A percentile compares a stretch with the other conserved stretches of the same genome.
These are phyloP conservation scores for Populus hybrid DNA, from an alignment of 441 rosid genomes.

Conservation along the genomic window DNA sequence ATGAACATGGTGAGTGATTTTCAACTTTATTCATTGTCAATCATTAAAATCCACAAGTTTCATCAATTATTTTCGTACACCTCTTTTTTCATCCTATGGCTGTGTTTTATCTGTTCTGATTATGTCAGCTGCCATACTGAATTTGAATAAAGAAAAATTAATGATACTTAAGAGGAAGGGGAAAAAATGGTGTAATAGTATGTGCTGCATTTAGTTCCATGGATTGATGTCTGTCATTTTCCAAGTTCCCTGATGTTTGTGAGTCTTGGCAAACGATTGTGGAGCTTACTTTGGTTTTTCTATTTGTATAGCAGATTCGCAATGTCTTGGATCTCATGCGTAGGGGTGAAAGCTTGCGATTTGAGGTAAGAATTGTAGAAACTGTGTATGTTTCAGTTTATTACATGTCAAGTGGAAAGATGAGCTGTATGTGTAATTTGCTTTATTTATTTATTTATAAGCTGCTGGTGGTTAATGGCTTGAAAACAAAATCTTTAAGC, in stretches of 20 bases:
- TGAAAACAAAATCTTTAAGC: background rate
- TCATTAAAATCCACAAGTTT: background rate
- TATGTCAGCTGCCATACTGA: background rate
- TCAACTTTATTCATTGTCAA: background rate
- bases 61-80: background rate
- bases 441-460: background rate
- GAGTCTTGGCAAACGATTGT: background rate
- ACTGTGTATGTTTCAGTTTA: background rate
- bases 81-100: background rate
- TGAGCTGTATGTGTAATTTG: background rate
- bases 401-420: background rate
- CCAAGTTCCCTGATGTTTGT: background rate
- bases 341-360: slow-evolving; percentile 72
- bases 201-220: background rate
- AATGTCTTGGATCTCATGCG: slow-evolving; percentile 82
- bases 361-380: slow-evolving; percentile 51
- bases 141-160: too few relatives aligned
- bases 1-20: background rate
- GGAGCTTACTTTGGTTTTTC: slow-evolving; percentile 22
- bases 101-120: background rate
- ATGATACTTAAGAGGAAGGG: background rate
- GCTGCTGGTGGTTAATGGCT: background rate
- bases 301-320: slow-evolving; percentile 53
- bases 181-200: background rate
- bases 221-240: background rate